Percentiles rank a stretch among this genome's conserved stretches.
These are phyloP conservation scores for Chytriomyces hyalinus DNA, from an alignment of 192 early-diverging fungal genomes.

Conservation along the genomic window DNA sequence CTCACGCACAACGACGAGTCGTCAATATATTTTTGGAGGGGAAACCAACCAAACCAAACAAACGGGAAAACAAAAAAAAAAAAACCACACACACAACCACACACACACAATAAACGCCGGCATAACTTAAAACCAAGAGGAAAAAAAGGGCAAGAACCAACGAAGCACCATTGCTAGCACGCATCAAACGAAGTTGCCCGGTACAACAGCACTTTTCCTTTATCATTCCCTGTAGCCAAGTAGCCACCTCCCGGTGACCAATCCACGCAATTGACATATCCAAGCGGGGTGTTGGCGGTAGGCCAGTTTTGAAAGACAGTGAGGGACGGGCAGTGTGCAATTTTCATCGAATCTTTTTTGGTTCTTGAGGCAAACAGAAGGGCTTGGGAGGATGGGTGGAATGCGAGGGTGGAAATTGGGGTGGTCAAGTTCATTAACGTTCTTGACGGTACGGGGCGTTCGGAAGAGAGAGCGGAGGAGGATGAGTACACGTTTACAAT, in stretches of 20 bases:
- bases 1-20: too few species aligned
- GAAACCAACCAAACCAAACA: too few species aligned
- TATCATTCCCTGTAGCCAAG: constrained; percentile 88
- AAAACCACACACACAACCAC: too few species aligned
- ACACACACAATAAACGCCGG: too few species aligned
- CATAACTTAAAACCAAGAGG: too few species aligned
- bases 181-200: constrained; percentile 59
- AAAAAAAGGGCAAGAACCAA: too few species aligned
- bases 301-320: constrained; percentile 96
- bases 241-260: constrained; percentile 95
- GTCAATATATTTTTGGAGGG: too few species aligned
- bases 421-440: constrained; percentile 88
- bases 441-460: constrained; percentile 71
- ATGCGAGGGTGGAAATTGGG: constrained; percentile 68
- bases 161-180: constrained; percentile 1
- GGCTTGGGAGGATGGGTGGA: constrained; percentile 88
- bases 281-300: constrained; percentile 77
- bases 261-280: constrained; percentile 75
- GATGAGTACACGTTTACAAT: constrained; percentile 87
- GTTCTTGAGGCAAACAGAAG: constrained; percentile 74
- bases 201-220: constrained; percentile 88
- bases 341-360: constrained; percentile 78
- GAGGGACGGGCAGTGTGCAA: constrained; percentile 82
- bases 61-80: too few species aligned
- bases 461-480: constrained; percentile 51